phyloP scores from a whole-genome alignment of 2,329 filamentous ascomycete genomes.

The Fusarium irregulare region DNA sequence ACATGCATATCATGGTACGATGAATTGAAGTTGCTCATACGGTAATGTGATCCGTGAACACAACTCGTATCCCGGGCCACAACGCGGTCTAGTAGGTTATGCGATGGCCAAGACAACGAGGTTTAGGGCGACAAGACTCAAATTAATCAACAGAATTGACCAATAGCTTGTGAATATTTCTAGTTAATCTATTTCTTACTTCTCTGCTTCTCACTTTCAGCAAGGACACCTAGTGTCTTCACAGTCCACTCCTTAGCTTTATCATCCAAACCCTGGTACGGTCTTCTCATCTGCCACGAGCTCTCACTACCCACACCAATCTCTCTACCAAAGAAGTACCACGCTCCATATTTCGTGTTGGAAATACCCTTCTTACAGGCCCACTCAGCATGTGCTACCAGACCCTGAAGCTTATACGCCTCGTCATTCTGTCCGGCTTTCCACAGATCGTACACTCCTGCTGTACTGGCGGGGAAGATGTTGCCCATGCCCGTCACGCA shows the following conservation, averaged over 20 bases:
- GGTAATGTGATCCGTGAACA: neutral
- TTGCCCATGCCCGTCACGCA: slow-evolving; percentile 61
- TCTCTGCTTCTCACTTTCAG: slow-evolving; percentile 47
- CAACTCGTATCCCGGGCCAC: neutral
- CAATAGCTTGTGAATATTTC: neutral
- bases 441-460: slow-evolving; percentile 56
- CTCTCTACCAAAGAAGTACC: slow-evolving; percentile 54
- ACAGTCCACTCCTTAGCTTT: slow-evolving; percentile 57
- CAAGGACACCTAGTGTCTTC: slow-evolving; percentile 54
- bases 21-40: neutral
- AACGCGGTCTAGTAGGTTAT: neutral
- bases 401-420: slow-evolving; percentile 54
- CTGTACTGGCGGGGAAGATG: slow-evolving; percentile 58
- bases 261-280: slow-evolving; percentile 54
- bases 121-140: neutral
- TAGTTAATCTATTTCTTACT: neutral
- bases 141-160: neutral
- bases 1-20: neutral
- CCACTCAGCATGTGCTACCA: slow-evolving; percentile 61
- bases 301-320: slow-evolving; percentile 52
- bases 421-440: slow-evolving; percentile 52
- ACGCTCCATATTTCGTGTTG: slow-evolving; percentile 59
- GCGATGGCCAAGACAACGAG: neutral
- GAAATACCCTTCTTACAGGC: slow-evolving; percentile 62
- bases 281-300: slow-evolving; percentile 56